Conservation (phyloP, 306 rosid species). For the Casuarina glauca region DNA sequence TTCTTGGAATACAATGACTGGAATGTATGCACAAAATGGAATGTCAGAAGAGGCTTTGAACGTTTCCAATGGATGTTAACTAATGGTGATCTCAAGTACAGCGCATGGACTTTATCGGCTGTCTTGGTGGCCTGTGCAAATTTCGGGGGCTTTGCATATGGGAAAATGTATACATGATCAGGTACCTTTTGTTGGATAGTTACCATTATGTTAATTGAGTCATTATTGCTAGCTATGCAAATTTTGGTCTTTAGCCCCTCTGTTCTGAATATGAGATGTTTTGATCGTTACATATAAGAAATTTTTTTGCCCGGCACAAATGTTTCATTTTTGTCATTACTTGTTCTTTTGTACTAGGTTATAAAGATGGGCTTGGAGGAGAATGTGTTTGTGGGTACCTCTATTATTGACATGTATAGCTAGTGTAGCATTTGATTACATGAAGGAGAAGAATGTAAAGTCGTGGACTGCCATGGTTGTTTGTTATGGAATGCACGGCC, state of each 20-base stretch:
- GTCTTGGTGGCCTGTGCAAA: conserved; percentile 75
- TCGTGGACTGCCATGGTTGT: conserved; percentile 76
- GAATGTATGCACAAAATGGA: conserved; percentile 72
- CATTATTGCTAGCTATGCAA: conserved; percentile 14
- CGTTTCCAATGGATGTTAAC: conserved; percentile 59
- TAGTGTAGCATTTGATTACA: conserved; percentile 66
- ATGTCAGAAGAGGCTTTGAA: conserved; percentile 59
- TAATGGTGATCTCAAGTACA: conserved; percentile 35
- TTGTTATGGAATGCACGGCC: conserved; percentile 86
- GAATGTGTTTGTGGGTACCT: conserved; percentile 60
- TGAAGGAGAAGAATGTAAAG: conserved; percentile 69
- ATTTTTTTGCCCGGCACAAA: conserved; percentile 11
- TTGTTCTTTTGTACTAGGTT: conserved; percentile 43
- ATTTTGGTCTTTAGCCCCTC: not conserved
- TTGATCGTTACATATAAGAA: conserved; percentile 2
- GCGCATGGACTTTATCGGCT: conserved; percentile 63
- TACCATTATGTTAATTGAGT: conserved; percentile 11
- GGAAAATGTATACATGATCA: conserved; percentile 84
- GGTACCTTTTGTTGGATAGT: conserved; percentile 33
- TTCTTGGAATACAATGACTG: conserved; percentile 89
- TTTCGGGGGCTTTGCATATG: conserved; percentile 60
- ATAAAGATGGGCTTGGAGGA: conserved; percentile 69
- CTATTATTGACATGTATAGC: conserved; percentile 74
- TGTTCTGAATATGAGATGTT: not conserved
- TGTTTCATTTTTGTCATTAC: conserved; percentile 10